These are phyloP conservation scores for Bimuria novae-zelandiae DNA, from an alignment of 2,329 filamentous ascomycete genomes.

Conservation along the genomic window DNA sequence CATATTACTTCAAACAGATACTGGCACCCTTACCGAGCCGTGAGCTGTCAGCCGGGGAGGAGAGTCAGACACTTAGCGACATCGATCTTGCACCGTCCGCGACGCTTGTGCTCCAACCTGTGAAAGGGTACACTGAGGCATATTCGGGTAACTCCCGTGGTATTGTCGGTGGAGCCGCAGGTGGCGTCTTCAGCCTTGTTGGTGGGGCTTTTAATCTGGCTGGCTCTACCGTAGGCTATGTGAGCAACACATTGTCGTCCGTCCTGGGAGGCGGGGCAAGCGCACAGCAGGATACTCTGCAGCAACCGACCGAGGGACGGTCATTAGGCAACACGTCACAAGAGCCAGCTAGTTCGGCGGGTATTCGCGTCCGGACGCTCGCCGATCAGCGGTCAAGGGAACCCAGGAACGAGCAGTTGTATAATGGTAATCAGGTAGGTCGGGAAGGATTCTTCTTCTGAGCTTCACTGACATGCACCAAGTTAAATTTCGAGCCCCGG, in stretches of 20 bases:
- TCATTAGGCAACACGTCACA: slow-evolving; percentile 13
- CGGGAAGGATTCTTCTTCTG: slow-evolving; percentile 19
- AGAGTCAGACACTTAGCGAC: slow-evolving; percentile 68
- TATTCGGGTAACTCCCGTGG: slow-evolving; percentile 52
- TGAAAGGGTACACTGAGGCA: slow-evolving; percentile 64
- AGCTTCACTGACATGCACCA: slow-evolving; percentile 13
- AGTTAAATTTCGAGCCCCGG: slow-evolving; percentile 71
- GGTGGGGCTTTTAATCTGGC: slow-evolving; percentile 41
- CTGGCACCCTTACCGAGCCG: slow-evolving; percentile 77
- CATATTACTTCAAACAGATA: slow-evolving; percentile 85
- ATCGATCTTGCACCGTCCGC: slow-evolving; percentile 78
- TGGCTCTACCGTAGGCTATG: slow-evolving; percentile 39
- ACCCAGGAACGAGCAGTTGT: slow-evolving; percentile 70
- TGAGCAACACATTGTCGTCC: slow-evolving; percentile 38
- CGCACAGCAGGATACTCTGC: slow-evolving; percentile 16
- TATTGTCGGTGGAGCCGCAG: slow-evolving; percentile 32
- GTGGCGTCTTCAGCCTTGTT: slow-evolving; percentile 35
- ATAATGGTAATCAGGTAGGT: slow-evolving; percentile 88
- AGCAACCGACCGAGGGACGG: slow-evolving; percentile 16
- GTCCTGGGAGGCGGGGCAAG: slow-evolving; percentile 32
- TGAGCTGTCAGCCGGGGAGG: slow-evolving; percentile 74
- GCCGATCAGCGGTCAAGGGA: slow-evolving; percentile 56
- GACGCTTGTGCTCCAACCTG: slow-evolving; percentile 79
- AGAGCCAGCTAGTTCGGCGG: slow-evolving; percentile 22
- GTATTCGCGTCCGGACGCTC: slow-evolving; percentile 49